These are phyloP conservation scores for Marasmius sp. DNA, from an alignment of 1,284 basidiomycete genomes.

Conservation along the genomic window DNA sequence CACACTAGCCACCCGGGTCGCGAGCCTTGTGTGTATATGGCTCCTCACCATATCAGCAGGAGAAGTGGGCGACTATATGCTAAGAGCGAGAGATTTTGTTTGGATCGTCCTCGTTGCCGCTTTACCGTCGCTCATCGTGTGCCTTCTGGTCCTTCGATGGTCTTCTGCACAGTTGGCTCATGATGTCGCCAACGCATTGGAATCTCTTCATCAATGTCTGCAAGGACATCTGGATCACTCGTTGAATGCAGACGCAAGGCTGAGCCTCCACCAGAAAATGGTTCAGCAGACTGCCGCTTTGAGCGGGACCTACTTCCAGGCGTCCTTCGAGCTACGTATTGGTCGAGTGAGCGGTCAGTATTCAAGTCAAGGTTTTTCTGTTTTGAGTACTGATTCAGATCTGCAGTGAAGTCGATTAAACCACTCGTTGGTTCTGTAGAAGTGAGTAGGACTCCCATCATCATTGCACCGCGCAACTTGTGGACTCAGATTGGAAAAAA, in stretches of 20 bases:
- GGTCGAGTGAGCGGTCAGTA: conserved; percentile 43
- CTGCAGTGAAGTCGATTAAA: conserved; percentile 43
- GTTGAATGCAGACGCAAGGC: conserved; percentile 17
- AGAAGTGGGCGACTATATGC: conserved; percentile 25
- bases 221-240: conserved; percentile 31
- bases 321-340: conserved; percentile 46
- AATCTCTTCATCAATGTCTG: conserved; percentile 34
- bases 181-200: conserved; percentile 37
- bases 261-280: conserved; percentile 29
- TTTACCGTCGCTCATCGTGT: conserved; percentile 36
- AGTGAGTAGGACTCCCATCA: conserved; percentile 8
- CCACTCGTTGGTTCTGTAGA: conserved; percentile 40
- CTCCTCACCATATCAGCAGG: conserved; percentile 41
- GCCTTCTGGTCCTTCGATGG: conserved; percentile 42
- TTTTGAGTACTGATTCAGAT: neutral
- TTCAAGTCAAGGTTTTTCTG: neutral
- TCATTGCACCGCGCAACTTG: neutral
- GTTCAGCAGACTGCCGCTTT: conserved; percentile 39
- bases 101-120: conserved; percentile 45
- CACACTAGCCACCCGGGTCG: conserved; percentile 43
- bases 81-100: conserved; percentile 34
- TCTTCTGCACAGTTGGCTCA: conserved; percentile 42
- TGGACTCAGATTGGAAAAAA: neutral
- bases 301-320: conserved; percentile 44
- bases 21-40: conserved; percentile 49